Percentiles rank a stretch among this genome's conserved stretches.
phyloP scores from a whole-genome alignment of 306 rosid species.

The Casuarina glauca region DNA sequence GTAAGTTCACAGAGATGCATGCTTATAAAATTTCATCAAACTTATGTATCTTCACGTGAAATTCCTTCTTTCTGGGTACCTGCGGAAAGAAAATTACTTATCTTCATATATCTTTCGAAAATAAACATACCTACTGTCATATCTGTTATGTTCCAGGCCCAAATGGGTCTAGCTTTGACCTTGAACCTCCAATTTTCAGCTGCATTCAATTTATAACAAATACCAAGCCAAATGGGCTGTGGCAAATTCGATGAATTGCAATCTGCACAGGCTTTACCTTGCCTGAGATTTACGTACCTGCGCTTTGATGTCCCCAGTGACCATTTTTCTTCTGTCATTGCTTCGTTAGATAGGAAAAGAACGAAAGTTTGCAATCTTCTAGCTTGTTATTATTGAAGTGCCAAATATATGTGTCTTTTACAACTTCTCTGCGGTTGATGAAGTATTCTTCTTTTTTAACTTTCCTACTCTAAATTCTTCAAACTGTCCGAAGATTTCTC shows the following conservation, averaged over 20 bases:
- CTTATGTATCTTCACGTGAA: background rate
- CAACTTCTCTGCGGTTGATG: background rate
- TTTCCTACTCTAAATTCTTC: background rate
- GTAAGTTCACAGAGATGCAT: conserved; percentile 32
- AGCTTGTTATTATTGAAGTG: background rate
- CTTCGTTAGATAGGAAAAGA: background rate
- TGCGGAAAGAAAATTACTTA: background rate
- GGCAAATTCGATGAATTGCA: background rate
- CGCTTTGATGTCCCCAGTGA: background rate
- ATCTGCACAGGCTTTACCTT: background rate
- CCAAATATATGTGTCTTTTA: background rate
- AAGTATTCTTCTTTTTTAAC: background rate
- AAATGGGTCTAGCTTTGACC: background rate
- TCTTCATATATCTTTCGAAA: background rate
- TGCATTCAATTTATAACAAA: background rate
- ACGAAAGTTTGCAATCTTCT: background rate
- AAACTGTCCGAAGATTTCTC: background rate
- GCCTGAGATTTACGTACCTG: background rate
- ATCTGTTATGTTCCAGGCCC: background rate
- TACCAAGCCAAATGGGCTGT: background rate
- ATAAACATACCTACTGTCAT: background rate
- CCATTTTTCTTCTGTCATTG: background rate
- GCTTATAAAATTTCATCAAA: background rate
- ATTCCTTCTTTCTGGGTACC: background rate
- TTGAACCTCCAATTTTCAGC: background rate